Evolutionary conservation across 768 basidiomycete species (phyloP), one percentile per base, ranked within the genome.

Genomic region (Kwoniella bestiolae): DNA sequence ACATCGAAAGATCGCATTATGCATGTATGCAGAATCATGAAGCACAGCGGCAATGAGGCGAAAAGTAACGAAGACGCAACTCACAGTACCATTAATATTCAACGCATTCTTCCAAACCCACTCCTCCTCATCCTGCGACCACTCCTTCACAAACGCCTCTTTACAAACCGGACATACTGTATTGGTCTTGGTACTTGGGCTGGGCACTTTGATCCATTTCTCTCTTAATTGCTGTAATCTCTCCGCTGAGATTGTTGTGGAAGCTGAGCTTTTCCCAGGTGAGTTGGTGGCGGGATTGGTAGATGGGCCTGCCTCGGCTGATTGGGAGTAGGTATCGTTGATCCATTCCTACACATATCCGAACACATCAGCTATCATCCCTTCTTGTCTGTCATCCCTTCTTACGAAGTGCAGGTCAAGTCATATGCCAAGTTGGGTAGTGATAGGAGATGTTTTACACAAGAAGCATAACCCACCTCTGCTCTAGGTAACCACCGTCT

Each of bases 41-140:
- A 51, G 38, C 53, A 65, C 8, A 14, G 29, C 23, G 11, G 25
- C n/a, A 31, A 16, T 41, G 16, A 29, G 25, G 14, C 21, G 1
- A 51, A 41, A 23, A 41, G 62, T 12, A 6, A 47, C 18, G 45
- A 35, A 47, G 5, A 45, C 6, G 44, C 21, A 5, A 69, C 79
- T 70, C 55, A 93, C 93, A 84, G 86, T 86, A 63, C 90, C 90
- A 69, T 95, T 91, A 66, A 89, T 88, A 80, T 85, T 87, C 21
- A 92, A 84, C 0, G 94, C 92, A 76, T 99, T 95, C 78, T 86
- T 87, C 93, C 93, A 99, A 12, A 96, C 90, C 94, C 94, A 98
- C 66, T 96, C 95, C 83, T 97, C 95, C 66, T 94, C 93, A 52
- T 96, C 94, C 78, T 97, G 93, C 62, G 89, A 81, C 79, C 91